Conservation (phyloP, 2,329 filamentous ascomycete species). For the Exophiala mesophila region DNA sequence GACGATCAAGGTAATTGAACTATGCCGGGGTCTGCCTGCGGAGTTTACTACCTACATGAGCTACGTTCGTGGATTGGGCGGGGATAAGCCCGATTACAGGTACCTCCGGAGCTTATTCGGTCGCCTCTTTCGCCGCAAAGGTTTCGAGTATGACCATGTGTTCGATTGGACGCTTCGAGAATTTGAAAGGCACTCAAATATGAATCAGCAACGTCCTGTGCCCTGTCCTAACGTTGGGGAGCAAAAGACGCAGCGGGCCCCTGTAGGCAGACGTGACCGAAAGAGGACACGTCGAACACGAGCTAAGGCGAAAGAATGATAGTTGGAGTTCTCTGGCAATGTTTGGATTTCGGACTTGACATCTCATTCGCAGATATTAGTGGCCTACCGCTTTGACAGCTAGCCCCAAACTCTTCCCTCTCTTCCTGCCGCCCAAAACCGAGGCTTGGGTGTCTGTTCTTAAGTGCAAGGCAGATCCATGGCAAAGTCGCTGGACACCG, state of each 20-base stretch:
- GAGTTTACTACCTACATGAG: slow-evolving; percentile 25
- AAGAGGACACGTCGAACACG: neutral
- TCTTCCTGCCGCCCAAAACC: too few species aligned
- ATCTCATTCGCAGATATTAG: too few species aligned
- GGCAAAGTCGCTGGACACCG: too few species aligned
- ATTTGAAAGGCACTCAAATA: slow-evolving; percentile 9
- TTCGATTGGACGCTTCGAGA: slow-evolving; percentile 27
- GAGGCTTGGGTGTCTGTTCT: too few species aligned
- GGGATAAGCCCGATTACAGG: slow-evolving; percentile 24
- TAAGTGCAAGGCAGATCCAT: too few species aligned
- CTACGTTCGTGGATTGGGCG: slow-evolving; percentile 15
- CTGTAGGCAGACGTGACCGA: neutral
- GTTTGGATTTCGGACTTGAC: too few species aligned
- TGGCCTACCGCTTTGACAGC: too few species aligned
- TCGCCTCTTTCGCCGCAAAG: slow-evolving; percentile 19
- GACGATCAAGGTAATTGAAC: slow-evolving; percentile 21
- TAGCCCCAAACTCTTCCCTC: too few species aligned
- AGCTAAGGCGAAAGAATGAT: too few species aligned
- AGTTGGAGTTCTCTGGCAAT: too few species aligned
- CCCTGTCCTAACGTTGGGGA: neutral
- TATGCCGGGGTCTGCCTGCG: slow-evolving; percentile 23
- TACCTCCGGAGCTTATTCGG: slow-evolving; percentile 22
- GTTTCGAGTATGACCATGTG: slow-evolving; percentile 25
- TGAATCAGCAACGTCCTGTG: slow-evolving; percentile 2
- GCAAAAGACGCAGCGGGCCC: neutral